Evolutionary conservation across 2,329 filamentous ascomycete species (phyloP).

Genomic region (Fusarium chlamydosporum): DNA sequence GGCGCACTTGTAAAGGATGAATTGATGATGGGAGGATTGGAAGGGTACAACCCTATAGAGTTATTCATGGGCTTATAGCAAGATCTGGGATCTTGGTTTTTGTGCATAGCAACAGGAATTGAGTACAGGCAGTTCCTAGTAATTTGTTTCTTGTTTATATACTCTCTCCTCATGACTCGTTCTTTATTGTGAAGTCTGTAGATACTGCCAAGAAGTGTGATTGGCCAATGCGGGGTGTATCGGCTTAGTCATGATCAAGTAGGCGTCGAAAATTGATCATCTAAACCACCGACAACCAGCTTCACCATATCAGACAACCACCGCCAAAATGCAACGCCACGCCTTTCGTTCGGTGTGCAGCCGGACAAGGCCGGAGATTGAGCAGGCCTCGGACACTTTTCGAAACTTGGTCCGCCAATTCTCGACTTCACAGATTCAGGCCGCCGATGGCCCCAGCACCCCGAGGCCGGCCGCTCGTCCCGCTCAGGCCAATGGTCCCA

Average conservation of each 20-base stretch:
- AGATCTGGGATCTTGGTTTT: constrained; percentile 45
- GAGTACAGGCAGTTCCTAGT: constrained; percentile 44
- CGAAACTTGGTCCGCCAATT: constrained; percentile 56
- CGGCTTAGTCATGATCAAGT: constrained; percentile 46
- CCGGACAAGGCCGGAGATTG: constrained; percentile 55
- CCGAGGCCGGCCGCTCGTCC: constrained; percentile 46
- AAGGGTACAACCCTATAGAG: constrained; percentile 35
- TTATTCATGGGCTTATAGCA: constrained; percentile 38
- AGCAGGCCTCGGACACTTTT: constrained; percentile 52
- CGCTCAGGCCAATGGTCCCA: constrained; percentile 46
- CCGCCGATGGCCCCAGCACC: constrained; percentile 48
- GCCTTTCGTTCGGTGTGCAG: constrained; percentile 57
- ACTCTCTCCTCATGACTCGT: constrained; percentile 7
- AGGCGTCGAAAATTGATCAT: constrained; percentile 45
- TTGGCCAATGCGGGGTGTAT: constrained; percentile 36
- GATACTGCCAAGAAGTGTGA: constrained; percentile 17
- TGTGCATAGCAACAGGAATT: constrained; percentile 39
- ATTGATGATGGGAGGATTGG: constrained; percentile 27
- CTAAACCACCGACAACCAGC: constrained; percentile 24
- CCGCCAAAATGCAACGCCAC: constrained; percentile 56
- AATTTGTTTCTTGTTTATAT: constrained; percentile 29
- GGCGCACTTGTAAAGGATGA: constrained; percentile 42
- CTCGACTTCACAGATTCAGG: constrained; percentile 57
- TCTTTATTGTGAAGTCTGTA: background rate
- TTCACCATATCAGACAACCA: constrained; percentile 40